Evolutionary conservation across 306 rosid genomes (phyloP).

Genomic region (Castanopsis chinensis): DNA sequence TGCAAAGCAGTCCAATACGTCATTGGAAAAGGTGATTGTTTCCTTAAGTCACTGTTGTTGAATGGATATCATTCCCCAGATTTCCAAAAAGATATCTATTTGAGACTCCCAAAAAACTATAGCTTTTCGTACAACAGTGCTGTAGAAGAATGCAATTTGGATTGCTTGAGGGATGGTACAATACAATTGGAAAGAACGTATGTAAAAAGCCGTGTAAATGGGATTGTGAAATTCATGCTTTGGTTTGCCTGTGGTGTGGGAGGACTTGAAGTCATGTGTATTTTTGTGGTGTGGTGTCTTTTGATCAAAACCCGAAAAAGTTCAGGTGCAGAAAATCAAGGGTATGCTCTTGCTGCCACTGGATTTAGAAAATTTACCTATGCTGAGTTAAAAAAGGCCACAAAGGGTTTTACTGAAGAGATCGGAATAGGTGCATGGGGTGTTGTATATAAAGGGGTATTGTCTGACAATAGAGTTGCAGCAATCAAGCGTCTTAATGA

Average conservation of each 20-base stretch:
- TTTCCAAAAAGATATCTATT: constrained; percentile 28
- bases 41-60: constrained; percentile 35
- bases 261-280: constrained; percentile 30
- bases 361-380: constrained; percentile 38
- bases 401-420: no score
- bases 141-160: background rate
- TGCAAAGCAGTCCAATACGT: constrained; percentile 43
- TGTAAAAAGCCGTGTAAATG: constrained; percentile 2
- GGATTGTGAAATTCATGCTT: constrained; percentile 23
- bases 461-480: no score
- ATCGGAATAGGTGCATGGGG: no score
- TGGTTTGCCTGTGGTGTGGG: constrained; percentile 49
- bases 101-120: constrained; percentile 35
- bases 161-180: constrained; percentile 9
- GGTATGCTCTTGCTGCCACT: constrained; percentile 25
- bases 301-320: constrained; percentile 1
- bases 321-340: constrained; percentile 10
- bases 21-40: constrained; percentile 12
- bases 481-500: no score
- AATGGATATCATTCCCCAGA: constrained; percentile 38
- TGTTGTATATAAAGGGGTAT: no score
- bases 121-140: constrained; percentile 6
- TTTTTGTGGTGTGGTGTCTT: background rate
- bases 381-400: no score
- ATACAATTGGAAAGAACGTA: constrained; percentile 16